Conservation (phyloP, 2,329 filamentous ascomycete genomes). For the Fusarium torreyae region DNA sequence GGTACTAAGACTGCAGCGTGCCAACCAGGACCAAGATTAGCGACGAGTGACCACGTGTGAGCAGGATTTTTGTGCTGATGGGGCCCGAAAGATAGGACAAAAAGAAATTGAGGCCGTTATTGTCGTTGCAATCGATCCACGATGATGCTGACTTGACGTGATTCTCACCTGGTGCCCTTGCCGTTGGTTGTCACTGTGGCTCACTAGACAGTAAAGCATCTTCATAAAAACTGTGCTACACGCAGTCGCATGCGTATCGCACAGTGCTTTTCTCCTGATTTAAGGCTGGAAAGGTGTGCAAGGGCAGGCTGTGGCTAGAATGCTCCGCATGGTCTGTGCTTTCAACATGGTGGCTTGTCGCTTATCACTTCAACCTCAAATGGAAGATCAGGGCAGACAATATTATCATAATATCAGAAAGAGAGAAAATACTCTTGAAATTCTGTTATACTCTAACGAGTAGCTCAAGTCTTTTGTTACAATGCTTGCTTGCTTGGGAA, state of each 20-base stretch:
- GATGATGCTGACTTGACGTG: constrained; percentile 41
- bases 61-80: background rate
- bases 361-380: background rate
- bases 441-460: no score
- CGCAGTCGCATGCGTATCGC: no score
- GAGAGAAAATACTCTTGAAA: background rate
- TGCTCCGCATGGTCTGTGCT: background rate
- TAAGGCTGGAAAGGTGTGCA: background rate
- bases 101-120: background rate
- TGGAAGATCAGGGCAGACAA: background rate
- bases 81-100: background rate
- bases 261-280: background rate
- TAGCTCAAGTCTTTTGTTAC: no score
- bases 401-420: background rate
- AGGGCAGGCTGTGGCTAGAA: constrained; percentile 15
- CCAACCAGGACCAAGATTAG: background rate
- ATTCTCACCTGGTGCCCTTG: constrained; percentile 26
- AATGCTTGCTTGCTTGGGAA: no score
- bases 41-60: constrained; percentile 1
- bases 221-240: background rate
- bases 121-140: constrained; percentile 14
- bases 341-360: background rate
- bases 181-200: constrained; percentile 21
- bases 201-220: background rate
- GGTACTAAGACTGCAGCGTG: background rate